Evolutionary conservation across 495 filamentous ascomycete genomes (phyloP), one percentile per base, ranked within the genome.

Genomic region (Tetracladium setigerum): DNA sequence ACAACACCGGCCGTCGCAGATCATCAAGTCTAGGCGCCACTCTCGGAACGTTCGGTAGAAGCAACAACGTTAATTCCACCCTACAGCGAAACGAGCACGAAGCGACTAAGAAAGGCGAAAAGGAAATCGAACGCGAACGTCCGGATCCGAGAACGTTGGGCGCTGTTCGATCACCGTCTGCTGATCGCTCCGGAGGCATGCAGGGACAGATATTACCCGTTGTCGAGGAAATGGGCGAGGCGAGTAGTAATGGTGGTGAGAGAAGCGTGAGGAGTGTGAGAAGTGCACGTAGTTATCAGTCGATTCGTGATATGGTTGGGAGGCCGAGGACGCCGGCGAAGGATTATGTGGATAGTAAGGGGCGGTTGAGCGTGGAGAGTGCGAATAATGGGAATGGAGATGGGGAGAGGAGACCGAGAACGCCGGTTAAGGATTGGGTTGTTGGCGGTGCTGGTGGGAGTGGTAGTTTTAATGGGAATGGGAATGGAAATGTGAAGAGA

Each of bases 181-280:
- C 62, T 2, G 83, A 89, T 41, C 68, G 77, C 36, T 61, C 73
- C 18, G 60, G 55, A 16, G 77, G 73, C 11, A 57, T 71, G 11
- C 71, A 73, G 19, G 78, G 81, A 10, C 73, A 83, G 24, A 82
- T 86, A 18, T 65, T 98, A n/a, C 92, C 92, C 1, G 83, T 96
- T 40, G 87, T 98, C 7, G 89, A 95, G 46, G 92, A 98, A 68
- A 84, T 83, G 19, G 85, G 82, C 11, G 92, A 96, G 64, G 84
- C 75, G 4, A 90, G 85, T 46, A 79, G 82, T 24, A 57, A 49
- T 15, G 55, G 58, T 13, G 55, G 54, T n/a, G 22, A 27, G 22
- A 30, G 52, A 40, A 60, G 53, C 45, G 44, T 48, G 10, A 44
- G 42, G 17, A 55, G 57, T 33, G 22, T 27, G 22, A 27, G 22